Base-by-base conservation (phyloP, 192 early-diverging fungal genomes). In the Pecoramyces ruminantium region DNA sequence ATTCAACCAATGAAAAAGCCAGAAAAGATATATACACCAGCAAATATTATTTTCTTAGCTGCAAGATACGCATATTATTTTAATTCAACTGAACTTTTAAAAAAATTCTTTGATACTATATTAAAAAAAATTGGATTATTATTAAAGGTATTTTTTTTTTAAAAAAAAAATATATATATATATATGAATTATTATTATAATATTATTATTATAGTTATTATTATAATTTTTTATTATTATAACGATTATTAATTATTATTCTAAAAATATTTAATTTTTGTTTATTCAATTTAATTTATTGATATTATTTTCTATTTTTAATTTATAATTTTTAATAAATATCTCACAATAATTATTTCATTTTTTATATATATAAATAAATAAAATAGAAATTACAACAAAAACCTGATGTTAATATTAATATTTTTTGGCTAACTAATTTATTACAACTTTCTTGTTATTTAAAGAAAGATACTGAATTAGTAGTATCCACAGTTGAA, bases 41-140 rank as follows among this genome's bases (percentile, higher is more conserved):
- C 97, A 17, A 96, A 95, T 86, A 89, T 97, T 78, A 82, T 97
- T 17, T 97, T 96, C 82, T 84, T 98, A 42, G 90, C 92, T 42
- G 94, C 95, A 29, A 88, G 97, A 51, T 98, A 93, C 87, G 95
- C 95, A 21, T 92, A 92, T 82, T 93, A 97, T 81, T 92, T 90
- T 83, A 89, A 92, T 39, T 88, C 88, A 42, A 82, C 87, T 1
- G 95, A 96, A 80, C 84, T 96, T 16, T 81, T 97, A 51, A 89
- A 93, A 78, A 86, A 87, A 77, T 87, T 97, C 28, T 85, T 96
- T 12, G 86, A 85, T 13, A 88, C 51, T 8, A 67, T 67, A n/a
- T n/a, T 67, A 67, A 67, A 67, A n/a, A 67, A 67, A 67, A 25
- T 67, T 67, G 51, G 51, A 11, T 0, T 67, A 9, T n/a, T 67